phyloP scores from a whole-genome alignment of 108 stramenopile genomes.

The Discostella pseudostelligera region DNA sequence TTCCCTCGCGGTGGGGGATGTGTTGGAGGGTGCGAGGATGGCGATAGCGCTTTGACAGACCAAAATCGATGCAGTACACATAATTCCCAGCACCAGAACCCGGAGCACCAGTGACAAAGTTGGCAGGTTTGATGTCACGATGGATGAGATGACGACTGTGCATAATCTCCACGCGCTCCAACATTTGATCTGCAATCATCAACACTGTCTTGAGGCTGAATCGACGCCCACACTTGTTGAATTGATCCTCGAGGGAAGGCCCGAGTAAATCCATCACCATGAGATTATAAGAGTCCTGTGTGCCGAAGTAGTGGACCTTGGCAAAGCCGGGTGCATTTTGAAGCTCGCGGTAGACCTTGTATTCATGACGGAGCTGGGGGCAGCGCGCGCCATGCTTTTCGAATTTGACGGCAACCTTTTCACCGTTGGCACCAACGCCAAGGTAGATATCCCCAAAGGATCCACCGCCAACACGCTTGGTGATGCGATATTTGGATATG shows the following conservation, averaged over 20 bases:
- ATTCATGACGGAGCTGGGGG: conserved; percentile 99
- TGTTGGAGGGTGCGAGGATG: conserved; percentile 98
- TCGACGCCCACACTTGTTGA: conserved; percentile 96
- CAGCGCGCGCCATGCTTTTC: conserved; percentile 90
- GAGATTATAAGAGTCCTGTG: conserved; percentile 96
- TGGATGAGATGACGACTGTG: conserved; percentile 96
- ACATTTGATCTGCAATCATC: conserved; percentile 97
- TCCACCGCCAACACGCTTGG: conserved; percentile 97
- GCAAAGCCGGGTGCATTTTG: conserved; percentile 94
- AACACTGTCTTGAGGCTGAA: conserved; percentile 96
- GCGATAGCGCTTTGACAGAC: conserved; percentile 95
- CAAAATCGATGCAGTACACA: conserved; percentile 98
- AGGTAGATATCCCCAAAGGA: conserved; percentile 99
- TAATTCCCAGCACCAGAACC: conserved; percentile 85
- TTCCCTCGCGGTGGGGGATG: conserved; percentile 96
- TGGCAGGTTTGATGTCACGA: conserved; percentile 97
- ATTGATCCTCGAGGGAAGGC: conserved; percentile 97
- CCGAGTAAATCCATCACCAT: conserved; percentile 99
- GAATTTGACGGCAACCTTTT: conserved; percentile 92
- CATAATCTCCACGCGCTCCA: conserved; percentile 97
- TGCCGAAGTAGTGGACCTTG: conserved; percentile 97
- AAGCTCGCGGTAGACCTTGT: conserved; percentile 99
- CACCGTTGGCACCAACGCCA: conserved; percentile 87
- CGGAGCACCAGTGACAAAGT: conserved; percentile 90
- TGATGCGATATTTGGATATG: conserved; percentile 95